Percentiles rank a stretch among this genome's conserved stretches.
phyloP scores from a whole-genome alignment of 768 basidiomycete species.

The Leccinum longicurvipes region DNA sequence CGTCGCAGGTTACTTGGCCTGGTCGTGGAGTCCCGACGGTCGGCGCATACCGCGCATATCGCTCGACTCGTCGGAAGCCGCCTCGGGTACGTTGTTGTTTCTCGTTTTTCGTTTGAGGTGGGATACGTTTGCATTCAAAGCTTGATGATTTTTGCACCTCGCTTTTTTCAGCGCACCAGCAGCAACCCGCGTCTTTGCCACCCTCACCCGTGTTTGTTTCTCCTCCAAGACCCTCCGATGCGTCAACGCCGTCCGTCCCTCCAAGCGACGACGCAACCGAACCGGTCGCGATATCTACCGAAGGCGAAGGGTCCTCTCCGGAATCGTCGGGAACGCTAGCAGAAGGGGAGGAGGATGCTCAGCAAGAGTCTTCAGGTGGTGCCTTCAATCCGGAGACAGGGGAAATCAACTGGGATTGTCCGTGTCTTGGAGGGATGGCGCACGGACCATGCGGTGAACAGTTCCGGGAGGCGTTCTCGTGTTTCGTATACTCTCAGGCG shows the following conservation, averaged over 20 bases:
- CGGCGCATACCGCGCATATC: slow-evolving; percentile 47
- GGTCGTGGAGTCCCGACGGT: slow-evolving; percentile 41
- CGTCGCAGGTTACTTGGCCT: slow-evolving; percentile 46
- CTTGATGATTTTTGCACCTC: not conserved
- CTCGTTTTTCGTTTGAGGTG: not conserved
- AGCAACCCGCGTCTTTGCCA: not conserved
- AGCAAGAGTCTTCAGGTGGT: slow-evolving; percentile 35
- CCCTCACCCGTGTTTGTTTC: not conserved
- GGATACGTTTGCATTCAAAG: not conserved
- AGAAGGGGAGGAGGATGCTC: slow-evolving; percentile 26
- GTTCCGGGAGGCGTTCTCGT: slow-evolving; percentile 94
- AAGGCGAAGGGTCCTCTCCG: slow-evolving; percentile 9
- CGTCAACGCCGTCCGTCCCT: slow-evolving; percentile 12
- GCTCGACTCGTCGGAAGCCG: slow-evolving; percentile 42
- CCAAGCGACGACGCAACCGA: slow-evolving; percentile 20
- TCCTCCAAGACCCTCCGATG: slow-evolving; percentile 16
- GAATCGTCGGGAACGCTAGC: slow-evolving; percentile 2
- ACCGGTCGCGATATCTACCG: not conserved
- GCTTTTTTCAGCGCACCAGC: not conserved
- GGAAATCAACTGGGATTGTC: slow-evolving; percentile 99
- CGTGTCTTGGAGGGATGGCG: slow-evolving; percentile 98
- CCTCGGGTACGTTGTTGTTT: slow-evolving; percentile 23
- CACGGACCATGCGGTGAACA: slow-evolving; percentile 92
- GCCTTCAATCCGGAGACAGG: slow-evolving; percentile 97
- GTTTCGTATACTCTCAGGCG: slow-evolving; percentile 90